These are phyloP conservation scores for Pseudogymnoascus sp. DNA, from an alignment of 2,329 filamentous ascomycete species.

Conservation along the genomic window DNA sequence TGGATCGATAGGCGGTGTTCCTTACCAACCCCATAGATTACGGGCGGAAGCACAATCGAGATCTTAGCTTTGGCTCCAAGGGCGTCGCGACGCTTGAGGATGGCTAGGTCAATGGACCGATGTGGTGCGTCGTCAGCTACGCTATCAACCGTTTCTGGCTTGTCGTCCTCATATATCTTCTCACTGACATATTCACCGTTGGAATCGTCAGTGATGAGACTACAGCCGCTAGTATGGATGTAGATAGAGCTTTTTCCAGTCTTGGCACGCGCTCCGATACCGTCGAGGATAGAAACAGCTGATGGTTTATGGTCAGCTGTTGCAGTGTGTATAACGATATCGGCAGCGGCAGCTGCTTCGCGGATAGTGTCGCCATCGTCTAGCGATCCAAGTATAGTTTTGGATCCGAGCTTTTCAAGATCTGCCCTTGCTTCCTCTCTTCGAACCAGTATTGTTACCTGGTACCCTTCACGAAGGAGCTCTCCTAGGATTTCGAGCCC, in stretches of 20 bases:
- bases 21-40: conserved; percentile 40
- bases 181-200: conserved; percentile 32
- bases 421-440: conserved; percentile 34
- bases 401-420: conserved; percentile 33
- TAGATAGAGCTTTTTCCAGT: conserved; percentile 38
- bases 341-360: conserved; percentile 33
- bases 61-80: conserved; percentile 39
- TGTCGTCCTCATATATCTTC: conserved; percentile 39
- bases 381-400: conserved; percentile 36
- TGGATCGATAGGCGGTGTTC: conserved; percentile 41
- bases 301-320: conserved; percentile 44
- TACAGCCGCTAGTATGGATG: conserved; percentile 44
- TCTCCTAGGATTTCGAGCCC: conserved; percentile 42
- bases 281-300: conserved; percentile 40
- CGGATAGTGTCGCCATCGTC: conserved; percentile 37
- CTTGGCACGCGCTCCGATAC: conserved; percentile 35
- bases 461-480: conserved; percentile 37
- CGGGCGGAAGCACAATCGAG: conserved; percentile 42
- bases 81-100: conserved; percentile 34
- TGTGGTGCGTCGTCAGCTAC: conserved; percentile 40
- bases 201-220: conserved; percentile 35
- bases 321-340: conserved; percentile 44
- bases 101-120: conserved; percentile 40
- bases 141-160: conserved; percentile 36
- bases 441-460: conserved; percentile 38